Percentiles rank a stretch among this genome's conserved stretches.
These are phyloP conservation scores for Lophiostoma macrostomum DNA, from an alignment of 495 filamentous ascomycete species.

Conservation along the genomic window DNA sequence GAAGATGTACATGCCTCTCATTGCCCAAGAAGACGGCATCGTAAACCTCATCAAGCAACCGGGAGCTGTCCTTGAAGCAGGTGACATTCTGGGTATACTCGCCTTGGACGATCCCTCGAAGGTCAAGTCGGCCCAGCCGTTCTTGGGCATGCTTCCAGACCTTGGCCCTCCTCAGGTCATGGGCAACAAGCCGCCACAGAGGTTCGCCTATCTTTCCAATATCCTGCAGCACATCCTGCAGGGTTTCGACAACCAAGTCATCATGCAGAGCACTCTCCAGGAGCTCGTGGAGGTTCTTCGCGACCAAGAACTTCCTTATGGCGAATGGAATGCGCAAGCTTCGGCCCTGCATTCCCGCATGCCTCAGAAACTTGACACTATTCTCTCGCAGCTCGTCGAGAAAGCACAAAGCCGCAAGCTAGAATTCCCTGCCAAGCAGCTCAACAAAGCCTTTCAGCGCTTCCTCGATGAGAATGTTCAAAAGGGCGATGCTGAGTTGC, in stretches of 20 bases:
- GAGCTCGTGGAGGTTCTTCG: constrained; percentile 87
- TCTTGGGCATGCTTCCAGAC: constrained; percentile 85
- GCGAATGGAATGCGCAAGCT: constrained; percentile 93
- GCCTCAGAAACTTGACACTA: constrained; percentile 84
- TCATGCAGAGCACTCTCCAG: constrained; percentile 86
- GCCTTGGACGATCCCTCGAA: constrained; percentile 92
- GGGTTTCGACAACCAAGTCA: constrained; percentile 95
- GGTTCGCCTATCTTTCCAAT: constrained; percentile 70
- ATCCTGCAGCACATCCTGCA: constrained; percentile 85
- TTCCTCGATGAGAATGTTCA: constrained; percentile 87
- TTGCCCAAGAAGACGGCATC: constrained; percentile 94
- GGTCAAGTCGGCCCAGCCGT: constrained; percentile 96
- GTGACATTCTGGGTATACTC: constrained; percentile 97
- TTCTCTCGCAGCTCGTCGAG: constrained; percentile 80
- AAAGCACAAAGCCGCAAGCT: constrained; percentile 67
- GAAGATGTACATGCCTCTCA: constrained; percentile 99
- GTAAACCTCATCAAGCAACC: constrained; percentile 99
- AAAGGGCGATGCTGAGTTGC: constrained; percentile 62
- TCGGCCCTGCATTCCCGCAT: constrained; percentile 94
- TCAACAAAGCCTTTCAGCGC: constrained; percentile 75
- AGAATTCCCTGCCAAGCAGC: constrained; percentile 90
- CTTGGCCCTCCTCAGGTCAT: constrained; percentile 81
- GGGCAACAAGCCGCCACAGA: constrained; percentile 89
- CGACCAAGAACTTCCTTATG: constrained; percentile 86
- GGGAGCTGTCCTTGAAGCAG: constrained; percentile 93